A percentile compares a stretch with the other conserved stretches of the same genome.
phyloP scores from a whole-genome alignment of 2,329 filamentous ascomycete genomes.

The Reticulascus tulasneorum region DNA sequence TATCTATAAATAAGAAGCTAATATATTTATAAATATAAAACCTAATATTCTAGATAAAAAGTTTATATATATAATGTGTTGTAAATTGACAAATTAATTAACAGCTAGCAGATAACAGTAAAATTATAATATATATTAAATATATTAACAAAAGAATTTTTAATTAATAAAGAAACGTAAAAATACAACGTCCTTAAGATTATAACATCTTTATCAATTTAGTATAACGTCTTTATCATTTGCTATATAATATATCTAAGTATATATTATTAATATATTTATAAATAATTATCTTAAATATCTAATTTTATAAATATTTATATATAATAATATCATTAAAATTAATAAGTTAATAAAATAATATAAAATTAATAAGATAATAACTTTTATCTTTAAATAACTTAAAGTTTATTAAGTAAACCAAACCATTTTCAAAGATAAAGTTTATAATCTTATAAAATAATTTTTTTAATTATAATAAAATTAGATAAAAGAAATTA shows the following conservation, averaged over 20 bases:
- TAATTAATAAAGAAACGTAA: background rate
- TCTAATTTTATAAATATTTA: too few relatives aligned
- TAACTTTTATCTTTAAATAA: too few relatives aligned
- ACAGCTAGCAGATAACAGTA: background rate
- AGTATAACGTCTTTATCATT: slow-evolving; percentile 1
- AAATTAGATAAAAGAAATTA: too few relatives aligned
- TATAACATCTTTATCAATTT: slow-evolving; percentile 1
- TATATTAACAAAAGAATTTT: background rate
- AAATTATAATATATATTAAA: background rate
- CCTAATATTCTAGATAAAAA: too few relatives aligned
- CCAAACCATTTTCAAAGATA: too few relatives aligned
- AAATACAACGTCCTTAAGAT: background rate
- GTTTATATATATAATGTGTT: background rate
- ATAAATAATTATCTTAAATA: too few relatives aligned
- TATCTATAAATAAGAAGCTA: too few relatives aligned
- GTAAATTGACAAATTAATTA: background rate
- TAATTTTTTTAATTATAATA: background rate
- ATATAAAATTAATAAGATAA: too few relatives aligned
- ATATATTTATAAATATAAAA: too few relatives aligned
- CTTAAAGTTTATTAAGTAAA: too few relatives aligned
- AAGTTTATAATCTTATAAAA: too few relatives aligned
- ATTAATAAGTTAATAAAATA: too few relatives aligned
- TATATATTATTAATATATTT: background rate
- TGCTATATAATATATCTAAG: background rate
- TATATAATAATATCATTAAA: background rate